A percentile compares a stretch with the other conserved stretches of the same genome.
Conservation (phyloP, 129 eudicot species). For the Gnaphalium uliginosum region DNA sequence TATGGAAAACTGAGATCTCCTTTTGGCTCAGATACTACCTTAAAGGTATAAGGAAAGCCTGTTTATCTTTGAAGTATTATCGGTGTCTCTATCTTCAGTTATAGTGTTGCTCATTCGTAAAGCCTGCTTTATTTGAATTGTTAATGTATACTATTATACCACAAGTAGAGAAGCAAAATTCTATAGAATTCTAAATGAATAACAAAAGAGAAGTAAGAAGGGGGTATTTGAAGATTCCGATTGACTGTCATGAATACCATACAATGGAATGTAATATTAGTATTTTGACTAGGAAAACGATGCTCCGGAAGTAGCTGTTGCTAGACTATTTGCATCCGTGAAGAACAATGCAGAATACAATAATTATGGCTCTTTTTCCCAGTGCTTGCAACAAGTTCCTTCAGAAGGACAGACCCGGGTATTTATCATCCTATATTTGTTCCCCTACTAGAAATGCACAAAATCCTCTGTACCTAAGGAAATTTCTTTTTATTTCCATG, state of each 20-base stretch:
- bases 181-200: background rate
- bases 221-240: background rate
- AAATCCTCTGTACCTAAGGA: conserved; percentile 3
- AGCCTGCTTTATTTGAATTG: background rate
- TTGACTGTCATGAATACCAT: background rate
- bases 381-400: conserved; percentile 85
- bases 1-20: conserved; percentile 95
- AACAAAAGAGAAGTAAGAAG: background rate
- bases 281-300: conserved; percentile 35
- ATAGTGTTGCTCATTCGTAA: background rate
- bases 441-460: conserved; percentile 8
- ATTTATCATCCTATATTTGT: conserved; percentile 20
- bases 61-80: background rate
- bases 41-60: conserved; percentile 49
- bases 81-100: conserved; percentile 6
- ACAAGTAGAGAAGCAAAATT: background rate
- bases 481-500: background rate
- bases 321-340: conserved; percentile 42
- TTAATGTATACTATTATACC: background rate
- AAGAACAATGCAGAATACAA: conserved; percentile 41
- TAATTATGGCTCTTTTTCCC: conserved; percentile 53
- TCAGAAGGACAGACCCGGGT: conserved; percentile 85
- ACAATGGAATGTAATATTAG: conserved; percentile 17
- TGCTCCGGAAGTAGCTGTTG: conserved; percentile 46
- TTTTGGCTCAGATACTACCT: conserved; percentile 67